phyloP scores from a whole-genome alignment of 2,329 filamentous ascomycete genomes.

The Fusarium pilosicola region DNA sequence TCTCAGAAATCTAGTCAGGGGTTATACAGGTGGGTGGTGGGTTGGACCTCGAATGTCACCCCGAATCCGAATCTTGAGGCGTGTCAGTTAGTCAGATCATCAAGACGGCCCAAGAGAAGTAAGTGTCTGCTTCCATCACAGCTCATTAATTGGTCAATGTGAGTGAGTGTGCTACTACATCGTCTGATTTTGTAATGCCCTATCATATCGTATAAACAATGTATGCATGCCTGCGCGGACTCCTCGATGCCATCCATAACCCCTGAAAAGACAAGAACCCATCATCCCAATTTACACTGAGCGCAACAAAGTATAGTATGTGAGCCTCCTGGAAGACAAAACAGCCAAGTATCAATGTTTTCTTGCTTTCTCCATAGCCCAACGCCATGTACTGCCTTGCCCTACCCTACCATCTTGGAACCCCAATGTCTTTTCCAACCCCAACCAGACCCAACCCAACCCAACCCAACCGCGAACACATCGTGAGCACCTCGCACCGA shows the following conservation, averaged over 20 bases:
- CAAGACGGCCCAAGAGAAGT: not conserved
- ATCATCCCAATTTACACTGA: slow-evolving; percentile 14
- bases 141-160: not conserved
- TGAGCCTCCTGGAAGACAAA: not conserved
- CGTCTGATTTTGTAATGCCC: slow-evolving; percentile 23
- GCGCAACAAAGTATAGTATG: slow-evolving; percentile 18
- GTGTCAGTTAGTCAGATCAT: slow-evolving; percentile 11
- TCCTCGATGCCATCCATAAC: slow-evolving; percentile 26
- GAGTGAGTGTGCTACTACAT: slow-evolving; percentile 10
- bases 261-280: slow-evolving; percentile 11
- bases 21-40: slow-evolving; percentile 70
- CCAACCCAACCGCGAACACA: slow-evolving; percentile 14
- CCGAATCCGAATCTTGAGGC: slow-evolving; percentile 61
- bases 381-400: slow-evolving; percentile 38
- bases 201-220: slow-evolving; percentile 35
- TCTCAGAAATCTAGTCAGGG: slow-evolving; percentile 55
- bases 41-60: slow-evolving; percentile 70
- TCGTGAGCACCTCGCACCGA: slow-evolving; percentile 9
- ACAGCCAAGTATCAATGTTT: slow-evolving; percentile 16
- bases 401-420: slow-evolving; percentile 8
- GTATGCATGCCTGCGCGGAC: slow-evolving; percentile 25
- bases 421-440: slow-evolving; percentile 30
- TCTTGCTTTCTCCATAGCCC: slow-evolving; percentile 31
- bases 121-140: not conserved
- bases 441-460: slow-evolving; percentile 10